phyloP scores from a whole-genome alignment of 2,329 filamentous ascomycete genomes.

The Magnaporthiopsis rhizophila region DNA sequence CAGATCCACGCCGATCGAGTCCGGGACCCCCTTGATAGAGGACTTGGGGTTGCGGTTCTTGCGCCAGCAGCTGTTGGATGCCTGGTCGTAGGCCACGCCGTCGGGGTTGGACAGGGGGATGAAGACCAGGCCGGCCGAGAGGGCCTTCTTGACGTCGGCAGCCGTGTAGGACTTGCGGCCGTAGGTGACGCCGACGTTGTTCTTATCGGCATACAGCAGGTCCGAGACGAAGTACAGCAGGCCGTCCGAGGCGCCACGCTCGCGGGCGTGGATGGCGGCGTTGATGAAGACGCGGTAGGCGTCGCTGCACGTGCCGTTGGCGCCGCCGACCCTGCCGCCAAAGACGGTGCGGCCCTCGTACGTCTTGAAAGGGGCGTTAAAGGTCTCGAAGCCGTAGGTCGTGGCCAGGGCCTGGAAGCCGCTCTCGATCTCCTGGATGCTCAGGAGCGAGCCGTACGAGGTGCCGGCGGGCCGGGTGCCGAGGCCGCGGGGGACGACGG shows the following conservation, averaged over 20 bases:
- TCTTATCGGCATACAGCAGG: conserved; percentile 44
- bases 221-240: conserved; percentile 51
- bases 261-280: conserved; percentile 47
- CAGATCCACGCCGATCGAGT: conserved; percentile 40
- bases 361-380: conserved; percentile 34
- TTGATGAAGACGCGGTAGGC: conserved; percentile 40
- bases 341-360: conserved; percentile 31
- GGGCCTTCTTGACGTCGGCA: conserved; percentile 40
- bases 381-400: conserved; percentile 29
- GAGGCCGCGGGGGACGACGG: conserved; percentile 27
- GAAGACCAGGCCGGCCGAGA: conserved; percentile 45
- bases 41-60: conserved; percentile 44
- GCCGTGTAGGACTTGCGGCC: conserved; percentile 43
- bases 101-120: conserved; percentile 45
- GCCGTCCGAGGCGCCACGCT: conserved; percentile 48
- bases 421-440: conserved; percentile 33
- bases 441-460: conserved; percentile 35
- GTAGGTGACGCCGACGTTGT: conserved; percentile 40
- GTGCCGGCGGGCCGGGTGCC: conserved; percentile 27
- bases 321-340: conserved; percentile 20
- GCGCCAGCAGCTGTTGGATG: conserved; percentile 43
- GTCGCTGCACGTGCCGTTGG: conserved; percentile 19
- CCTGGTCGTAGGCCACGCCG: conserved; percentile 43
- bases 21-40: conserved; percentile 20
- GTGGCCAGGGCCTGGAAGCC: conserved; percentile 33